phyloP scores from a whole-genome alignment of 306 rosid species.

The Trifolium pratense region DNA sequence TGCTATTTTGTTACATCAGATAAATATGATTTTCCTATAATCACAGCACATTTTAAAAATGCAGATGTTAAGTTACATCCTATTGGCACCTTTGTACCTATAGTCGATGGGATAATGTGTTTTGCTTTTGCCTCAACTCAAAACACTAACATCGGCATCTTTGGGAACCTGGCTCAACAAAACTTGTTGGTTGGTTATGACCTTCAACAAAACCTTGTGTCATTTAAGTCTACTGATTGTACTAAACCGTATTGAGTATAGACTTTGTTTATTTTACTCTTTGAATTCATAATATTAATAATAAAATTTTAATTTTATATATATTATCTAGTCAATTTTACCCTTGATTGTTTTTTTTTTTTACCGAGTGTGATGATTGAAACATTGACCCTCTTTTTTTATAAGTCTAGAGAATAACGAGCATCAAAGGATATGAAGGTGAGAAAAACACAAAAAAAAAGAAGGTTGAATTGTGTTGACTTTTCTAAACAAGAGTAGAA shows the following conservation, averaged over 20 bases:
- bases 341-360: no score
- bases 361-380: no score
- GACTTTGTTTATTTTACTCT: no score
- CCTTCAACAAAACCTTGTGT: conserved; percentile 5
- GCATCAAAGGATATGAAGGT: no score
- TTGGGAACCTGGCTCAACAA: conserved; percentile 58
- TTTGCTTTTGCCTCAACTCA: conserved; percentile 36
- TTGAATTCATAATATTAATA: no score
- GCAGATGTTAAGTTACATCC: conserved; percentile 44
- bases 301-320: no score
- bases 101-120: conserved; percentile 35
- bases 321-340: no score
- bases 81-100: conserved; percentile 42
- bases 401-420: no score
- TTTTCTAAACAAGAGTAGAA: no score
- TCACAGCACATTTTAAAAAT: conserved; percentile 47
- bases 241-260: background rate
- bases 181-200: conserved; percentile 67
- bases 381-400: no score
- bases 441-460: no score
- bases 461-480: no score
- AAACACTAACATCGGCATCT: background rate
- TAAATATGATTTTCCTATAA: conserved; percentile 10
- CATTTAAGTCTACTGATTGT: conserved; percentile 57
- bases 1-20: conserved; percentile 6